A percentile compares a stretch with the other conserved stretches of the same genome.
Conservation (phyloP, 192 early-diverging fungal species). For the Podila verticillata region DNA sequence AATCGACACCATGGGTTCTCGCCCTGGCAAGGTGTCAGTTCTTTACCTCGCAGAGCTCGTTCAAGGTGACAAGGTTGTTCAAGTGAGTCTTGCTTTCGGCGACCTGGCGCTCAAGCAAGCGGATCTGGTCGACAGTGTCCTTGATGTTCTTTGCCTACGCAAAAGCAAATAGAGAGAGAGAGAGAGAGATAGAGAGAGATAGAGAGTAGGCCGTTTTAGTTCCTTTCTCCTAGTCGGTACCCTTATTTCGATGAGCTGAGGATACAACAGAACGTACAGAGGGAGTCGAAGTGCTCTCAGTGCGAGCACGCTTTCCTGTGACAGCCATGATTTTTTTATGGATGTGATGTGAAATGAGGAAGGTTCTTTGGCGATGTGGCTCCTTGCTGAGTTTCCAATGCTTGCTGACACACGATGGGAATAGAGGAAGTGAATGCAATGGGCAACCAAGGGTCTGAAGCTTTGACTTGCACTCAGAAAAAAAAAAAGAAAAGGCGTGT, state of each 20-base stretch:
- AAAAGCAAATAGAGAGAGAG: not conserved
- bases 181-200: not conserved
- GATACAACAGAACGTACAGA: conserved; percentile 7
- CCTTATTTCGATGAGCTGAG: not conserved
- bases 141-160: conserved; percentile 31
- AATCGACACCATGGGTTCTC: not conserved
- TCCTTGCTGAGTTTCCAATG: not conserved
- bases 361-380: not conserved
- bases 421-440: not conserved
- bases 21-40: not conserved
- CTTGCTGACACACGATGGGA: not conserved
- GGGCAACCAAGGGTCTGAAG: not conserved
- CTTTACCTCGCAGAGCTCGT: conserved; percentile 62
- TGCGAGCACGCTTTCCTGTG: conserved; percentile 26
- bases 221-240: not conserved
- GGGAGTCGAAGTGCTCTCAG: conserved; percentile 13
- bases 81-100: conserved; percentile 75
- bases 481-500: conserved; percentile 1
- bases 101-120: conserved; percentile 69
- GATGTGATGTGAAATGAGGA: not conserved
- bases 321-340: conserved; percentile 26
- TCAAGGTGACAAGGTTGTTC: conserved; percentile 78
- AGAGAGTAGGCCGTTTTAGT: not conserved
- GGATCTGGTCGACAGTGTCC: conserved; percentile 54
- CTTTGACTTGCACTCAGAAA: not conserved